phyloP scores from a whole-genome alignment of 2,329 filamentous ascomycete genomes.

The Pyricularia sp. region DNA sequence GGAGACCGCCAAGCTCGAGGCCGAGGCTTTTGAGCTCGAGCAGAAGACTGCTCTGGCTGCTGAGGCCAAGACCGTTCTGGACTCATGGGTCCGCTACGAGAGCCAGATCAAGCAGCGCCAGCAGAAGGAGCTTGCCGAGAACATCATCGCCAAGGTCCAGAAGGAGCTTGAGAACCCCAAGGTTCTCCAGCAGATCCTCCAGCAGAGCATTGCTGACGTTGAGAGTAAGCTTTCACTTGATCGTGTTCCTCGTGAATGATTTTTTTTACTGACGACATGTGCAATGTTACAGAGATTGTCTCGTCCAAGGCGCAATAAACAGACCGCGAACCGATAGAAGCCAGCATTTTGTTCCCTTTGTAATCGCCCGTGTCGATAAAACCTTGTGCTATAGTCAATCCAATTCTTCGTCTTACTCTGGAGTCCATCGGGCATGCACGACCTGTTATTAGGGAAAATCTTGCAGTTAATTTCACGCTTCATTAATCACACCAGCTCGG shows the following conservation, averaged over 20 bases:
- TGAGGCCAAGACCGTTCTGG: constrained; percentile 91
- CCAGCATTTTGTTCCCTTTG: constrained; percentile 7
- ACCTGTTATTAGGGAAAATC: background rate
- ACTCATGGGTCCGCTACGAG: constrained; percentile 99
- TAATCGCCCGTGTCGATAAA: constrained; percentile 8
- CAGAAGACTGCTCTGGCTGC: constrained; percentile 85
- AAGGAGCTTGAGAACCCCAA: constrained; percentile 99
- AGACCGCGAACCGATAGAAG: constrained; percentile 23
- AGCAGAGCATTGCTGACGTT: constrained; percentile 91
- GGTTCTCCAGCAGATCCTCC: constrained; percentile 91
- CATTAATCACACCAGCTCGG: background rate
- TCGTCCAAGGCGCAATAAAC: constrained; percentile 55
- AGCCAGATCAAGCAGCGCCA: constrained; percentile 97
- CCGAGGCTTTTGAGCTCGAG: constrained; percentile 93
- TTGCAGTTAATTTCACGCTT: background rate
- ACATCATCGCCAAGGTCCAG: constrained; percentile 91
- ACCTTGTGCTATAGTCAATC: constrained; percentile 15
- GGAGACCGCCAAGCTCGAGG: constrained; percentile 96
- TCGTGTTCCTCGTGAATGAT: background rate
- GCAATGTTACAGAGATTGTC: constrained; percentile 43
- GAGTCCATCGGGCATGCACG: background rate
- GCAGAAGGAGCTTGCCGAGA: constrained; percentile 90
- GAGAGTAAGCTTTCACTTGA: constrained; percentile 58
- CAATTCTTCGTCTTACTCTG: constrained; percentile 5
- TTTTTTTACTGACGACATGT: constrained; percentile 21